Base-by-base conservation (phyloP, 495 filamentous ascomycete species). In the Penicillium crystallinum region DNA sequence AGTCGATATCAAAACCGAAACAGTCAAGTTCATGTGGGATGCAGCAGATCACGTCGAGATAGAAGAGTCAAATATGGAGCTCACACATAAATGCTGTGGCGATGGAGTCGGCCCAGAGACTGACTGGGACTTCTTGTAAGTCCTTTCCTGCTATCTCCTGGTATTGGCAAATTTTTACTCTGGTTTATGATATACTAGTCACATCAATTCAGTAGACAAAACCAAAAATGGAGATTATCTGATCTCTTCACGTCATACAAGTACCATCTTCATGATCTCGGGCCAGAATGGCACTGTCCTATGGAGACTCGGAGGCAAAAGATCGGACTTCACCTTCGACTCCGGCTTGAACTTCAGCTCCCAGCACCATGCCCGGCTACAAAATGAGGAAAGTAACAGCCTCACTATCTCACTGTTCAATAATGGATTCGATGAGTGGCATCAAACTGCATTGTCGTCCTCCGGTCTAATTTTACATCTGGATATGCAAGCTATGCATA, bases 81-180 rank as follows among this genome's bases (percentile, higher is more conserved):
- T 46, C 22, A n/a, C 6, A 10, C 17, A 6, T 8, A 6, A 8
- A 10, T 9, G 6, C 8, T 34, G 18, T n/a, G 43, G 43, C 1
- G 29, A 46, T 33, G 43, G 43, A 3, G 11, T 34, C 9, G 34
- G 15, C 19, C 29, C 17, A 15, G 30, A 46, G 7, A 46, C 43
- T 21, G 29, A 21, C 31, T 46, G 43, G 43, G 43, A 46, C 31
- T 46, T 21, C 11, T 46, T 46, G 43, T 46, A 46, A 10, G 43
- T 34, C 27, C 11, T 3, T 7, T 21, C 23, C 15, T 34, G 30
- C 1, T 22, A 22, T 34, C 29, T 22, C 7, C 17, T 34, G 3
- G 34, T 6, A 34, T 7, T 27, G 23, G 23, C n/a, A n/a, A n/a
- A n/a, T n/a, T n/a, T n/a, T n/a, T n/a, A n/a, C n/a, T n/a, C n/a